These are phyloP conservation scores for Quercus bicolor DNA, from an alignment of 306 rosid genomes.

Conservation along the genomic window DNA sequence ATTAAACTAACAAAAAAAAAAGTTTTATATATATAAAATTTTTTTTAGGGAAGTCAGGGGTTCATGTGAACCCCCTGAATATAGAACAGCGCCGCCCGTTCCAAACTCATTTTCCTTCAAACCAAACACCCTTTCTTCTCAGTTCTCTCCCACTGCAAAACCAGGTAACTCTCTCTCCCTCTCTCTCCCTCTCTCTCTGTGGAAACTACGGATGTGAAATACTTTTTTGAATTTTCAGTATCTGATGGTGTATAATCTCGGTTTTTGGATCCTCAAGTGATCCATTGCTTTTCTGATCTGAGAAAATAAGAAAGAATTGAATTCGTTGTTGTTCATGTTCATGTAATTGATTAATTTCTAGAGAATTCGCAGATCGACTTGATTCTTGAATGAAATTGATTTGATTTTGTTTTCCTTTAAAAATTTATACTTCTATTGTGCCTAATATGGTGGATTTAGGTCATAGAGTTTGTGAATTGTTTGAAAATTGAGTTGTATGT, in stretches of 20 bases:
- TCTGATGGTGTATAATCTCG: background rate
- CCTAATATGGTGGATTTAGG: background rate
- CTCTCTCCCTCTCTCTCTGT: background rate
- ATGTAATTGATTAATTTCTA: constrained; percentile 1
- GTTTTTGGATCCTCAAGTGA: background rate
- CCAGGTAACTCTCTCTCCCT: background rate
- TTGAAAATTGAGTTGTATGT: background rate
- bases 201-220: background rate
- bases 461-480: background rate
- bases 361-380: background rate
- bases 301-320: background rate
- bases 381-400: constrained; percentile 9
- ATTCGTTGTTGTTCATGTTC: background rate
- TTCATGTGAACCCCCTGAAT: too few species aligned
- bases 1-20: too few species aligned
- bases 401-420: background rate
- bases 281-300: background rate
- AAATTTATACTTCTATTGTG: background rate
- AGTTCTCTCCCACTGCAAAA: too few species aligned
- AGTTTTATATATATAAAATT: too few species aligned
- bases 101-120: too few species aligned
- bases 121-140: background rate
- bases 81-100: too few species aligned
- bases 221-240: too few species aligned
- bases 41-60: too few species aligned